Base-by-base conservation (phyloP, 192 early-diverging fungal species). In the Umbelopsis sp. region DNA sequence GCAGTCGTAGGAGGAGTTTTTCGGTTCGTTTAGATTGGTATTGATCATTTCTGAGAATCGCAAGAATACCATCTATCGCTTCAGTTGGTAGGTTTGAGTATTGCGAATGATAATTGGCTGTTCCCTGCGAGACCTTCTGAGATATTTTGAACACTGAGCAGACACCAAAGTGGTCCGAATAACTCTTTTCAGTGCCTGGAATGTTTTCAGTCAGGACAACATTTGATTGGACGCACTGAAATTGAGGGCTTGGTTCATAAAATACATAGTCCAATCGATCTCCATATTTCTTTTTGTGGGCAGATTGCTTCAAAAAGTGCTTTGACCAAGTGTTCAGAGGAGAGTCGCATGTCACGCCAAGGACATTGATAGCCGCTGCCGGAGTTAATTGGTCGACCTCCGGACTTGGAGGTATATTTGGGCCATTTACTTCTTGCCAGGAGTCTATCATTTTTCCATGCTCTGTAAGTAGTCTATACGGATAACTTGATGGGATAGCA, bases 341-440 rank as follows among this genome's bases (percentile, higher is more conserved):
- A 3, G 86, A 83, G 45, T 86, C 79, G 65, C 83, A 84, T 25
- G 86, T 88, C 31, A 80, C 74, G n/a, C 86, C 86, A 74, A 85
- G 79, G 26, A 81, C 74, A 17, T 71, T 20, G 16, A 85, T 80
- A 4, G 81, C 71, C 36, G 77, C 65, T 11, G 78, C 73, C 20
- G 81, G 72, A 11, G 77, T 78, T 36, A 77, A 66, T 56, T 51
- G 21, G 1, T 45, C 24, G 17, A 20, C 21, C 20, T 44, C 24
- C 11, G 22, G 66, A 47, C 34, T 67, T n/a, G 21, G 25, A 44
- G n/a, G 26, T 7, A 62, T 34, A 32, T 62, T 32, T 29, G 31
- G 20, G 2, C 77, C 69, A 25, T 83, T 74, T 26, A 81, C 29
- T 25, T 71, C 74, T 9, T 66, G 24, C 86, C 86, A 88, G 9